Evolutionary conservation across 1,284 basidiomycete genomes (phyloP).

Genomic region (Volvariella surrecta): DNA sequence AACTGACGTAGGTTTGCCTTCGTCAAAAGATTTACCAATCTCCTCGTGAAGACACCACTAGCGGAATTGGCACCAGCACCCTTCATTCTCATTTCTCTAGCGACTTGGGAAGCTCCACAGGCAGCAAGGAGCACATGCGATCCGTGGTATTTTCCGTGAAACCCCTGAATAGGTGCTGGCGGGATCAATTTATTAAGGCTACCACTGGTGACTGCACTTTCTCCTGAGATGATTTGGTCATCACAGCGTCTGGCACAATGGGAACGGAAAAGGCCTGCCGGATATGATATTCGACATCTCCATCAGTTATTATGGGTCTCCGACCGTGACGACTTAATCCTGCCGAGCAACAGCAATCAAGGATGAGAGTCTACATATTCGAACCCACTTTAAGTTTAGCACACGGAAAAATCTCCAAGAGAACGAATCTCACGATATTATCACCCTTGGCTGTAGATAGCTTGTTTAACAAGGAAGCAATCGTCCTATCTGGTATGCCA

Average conservation of each 20-base stretch:
- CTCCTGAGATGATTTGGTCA: slow-evolving; percentile 11
- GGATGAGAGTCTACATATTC: slow-evolving; percentile 22
- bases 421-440: no score
- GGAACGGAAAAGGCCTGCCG: slow-evolving; percentile 19
- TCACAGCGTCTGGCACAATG: slow-evolving; percentile 15
- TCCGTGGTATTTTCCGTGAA: slow-evolving; percentile 15
- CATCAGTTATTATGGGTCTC: background rate
- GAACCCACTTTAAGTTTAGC: no score
- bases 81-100: slow-evolving; percentile 9
- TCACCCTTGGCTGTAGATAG: no score
- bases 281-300: slow-evolving; percentile 8
- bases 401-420: no score
- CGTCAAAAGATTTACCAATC: slow-evolving; percentile 18
- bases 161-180: slow-evolving; percentile 12
- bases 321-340: slow-evolving; percentile 18
- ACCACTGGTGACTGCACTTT: no score
- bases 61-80: no score
- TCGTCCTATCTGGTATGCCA: slow-evolving; percentile 27
- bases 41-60: slow-evolving; percentile 11
- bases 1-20: slow-evolving; percentile 13
- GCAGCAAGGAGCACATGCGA: slow-evolving; percentile 29
- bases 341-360: slow-evolving; percentile 31
- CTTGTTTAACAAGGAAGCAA: slow-evolving; percentile 21
- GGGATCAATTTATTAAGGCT: background rate
- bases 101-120: slow-evolving; percentile 21